phyloP scores from a whole-genome alignment of 352 stramenopile species.

The Ophiocytium majus region DNA sequence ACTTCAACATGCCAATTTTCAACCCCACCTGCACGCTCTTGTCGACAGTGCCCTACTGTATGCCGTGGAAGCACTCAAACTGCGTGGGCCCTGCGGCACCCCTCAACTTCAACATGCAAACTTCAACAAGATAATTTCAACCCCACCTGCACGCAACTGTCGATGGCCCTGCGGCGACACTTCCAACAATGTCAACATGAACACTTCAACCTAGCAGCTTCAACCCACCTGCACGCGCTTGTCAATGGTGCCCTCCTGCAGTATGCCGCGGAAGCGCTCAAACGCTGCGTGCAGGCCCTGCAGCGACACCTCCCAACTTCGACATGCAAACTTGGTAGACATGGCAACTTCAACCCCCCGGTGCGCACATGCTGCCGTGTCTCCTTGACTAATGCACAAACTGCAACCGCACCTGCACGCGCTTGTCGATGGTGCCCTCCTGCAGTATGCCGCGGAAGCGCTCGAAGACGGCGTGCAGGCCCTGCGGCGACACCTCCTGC shows the following conservation, averaged over 20 bases:
- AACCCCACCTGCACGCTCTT: too few relatives aligned
- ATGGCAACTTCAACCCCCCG: too few relatives aligned
- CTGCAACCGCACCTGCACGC: constrained; percentile 66
- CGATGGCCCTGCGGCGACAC: too few relatives aligned
- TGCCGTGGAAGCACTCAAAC: constrained; percentile 92
- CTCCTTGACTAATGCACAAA: too few relatives aligned
- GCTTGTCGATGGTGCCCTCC: constrained; percentile 91
- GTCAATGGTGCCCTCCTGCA: constrained; percentile 93
- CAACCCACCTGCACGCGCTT: constrained; percentile 78
- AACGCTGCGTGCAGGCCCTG: constrained; percentile 90
- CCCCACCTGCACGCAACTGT: too few relatives aligned
- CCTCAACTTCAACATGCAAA: too few relatives aligned
- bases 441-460: constrained; percentile 93
- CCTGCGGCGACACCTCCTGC: constrained; percentile 68
- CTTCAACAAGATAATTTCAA: too few relatives aligned
- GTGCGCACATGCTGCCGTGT: too few relatives aligned
- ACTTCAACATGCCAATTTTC: too few relatives aligned
- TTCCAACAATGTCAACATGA: too few relatives aligned
- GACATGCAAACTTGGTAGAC: too few relatives aligned
- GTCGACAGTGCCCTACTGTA: constrained; percentile 94
- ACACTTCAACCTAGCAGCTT: too few relatives aligned
- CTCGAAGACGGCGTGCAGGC: constrained; percentile 93
- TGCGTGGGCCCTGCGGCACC: constrained; percentile 80
- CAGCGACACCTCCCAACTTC: constrained; percentile 67
- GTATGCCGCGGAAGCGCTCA: constrained; percentile 91